Base-by-base conservation (phyloP, 495 filamentous ascomycete genomes). In the Hypoxylon rickii region DNA sequence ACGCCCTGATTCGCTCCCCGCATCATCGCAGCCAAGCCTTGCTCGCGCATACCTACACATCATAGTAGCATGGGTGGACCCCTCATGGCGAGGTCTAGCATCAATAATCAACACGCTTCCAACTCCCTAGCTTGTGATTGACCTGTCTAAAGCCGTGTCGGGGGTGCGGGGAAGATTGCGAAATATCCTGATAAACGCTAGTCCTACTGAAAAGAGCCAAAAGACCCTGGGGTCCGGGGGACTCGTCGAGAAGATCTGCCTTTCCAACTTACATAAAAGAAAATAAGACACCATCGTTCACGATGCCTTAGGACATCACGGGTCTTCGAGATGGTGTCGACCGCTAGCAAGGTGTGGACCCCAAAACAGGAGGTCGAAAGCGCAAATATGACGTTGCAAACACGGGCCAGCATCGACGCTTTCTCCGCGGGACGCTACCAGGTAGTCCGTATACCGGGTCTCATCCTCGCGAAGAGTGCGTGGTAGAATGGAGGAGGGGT, bases 1-100 rank as follows among this genome's bases (percentile, higher is more conserved):
- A 13, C 15, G 19, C 24, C 51, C 41, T 55, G 34, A 61, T 61
- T 61, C 57, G 57, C 44, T 50, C 57, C 57, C 57, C 45, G 45
- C 57, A 60, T 54, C 40, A 31, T 52, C 52, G 44, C 43, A 49
- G 37, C 39, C 49, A 39, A 17, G 42, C 34, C 31, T 50, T 19
- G 13, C 21, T 2, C 34, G 10, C 37, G 19, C 26, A 29, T 21
- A 52, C 29, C 4, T 10, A 54, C 11, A 52, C 51, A 43, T 46
- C 55, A 48, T 54, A 34, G 49, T 31, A 44, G 31, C 39, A 31
- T 51, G 38, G 32, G 33, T 51, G 54, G 39, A 10, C 7, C 42
- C 18, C 13, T 41, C 33, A 19, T 57, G 6, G 40, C 22, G 32
- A 38, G 49, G 48, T 54, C 29, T 40, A 51, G 42, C 39, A 41